phyloP scores from a whole-genome alignment of 192 early-diverging fungal genomes.

The Coemansia sp. region DNA sequence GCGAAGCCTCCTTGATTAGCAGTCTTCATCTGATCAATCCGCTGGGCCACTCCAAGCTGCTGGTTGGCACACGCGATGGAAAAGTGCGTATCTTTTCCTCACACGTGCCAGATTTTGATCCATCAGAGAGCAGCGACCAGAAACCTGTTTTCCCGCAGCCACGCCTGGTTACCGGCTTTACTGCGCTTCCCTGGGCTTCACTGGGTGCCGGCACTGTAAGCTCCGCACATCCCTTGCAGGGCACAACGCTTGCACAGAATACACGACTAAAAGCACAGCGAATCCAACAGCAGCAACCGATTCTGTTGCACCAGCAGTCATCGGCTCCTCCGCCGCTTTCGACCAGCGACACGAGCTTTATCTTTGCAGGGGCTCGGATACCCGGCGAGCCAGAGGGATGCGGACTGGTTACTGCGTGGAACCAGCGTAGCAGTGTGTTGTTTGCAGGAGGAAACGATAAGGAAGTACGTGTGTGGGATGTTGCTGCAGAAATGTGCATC shows the following conservation, averaged over 20 bases:
- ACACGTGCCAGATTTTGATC: constrained; percentile 43
- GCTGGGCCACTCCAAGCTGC: constrained; percentile 77
- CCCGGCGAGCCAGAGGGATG: constrained; percentile 4
- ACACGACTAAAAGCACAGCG: not conserved
- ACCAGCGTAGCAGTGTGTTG: constrained; percentile 43
- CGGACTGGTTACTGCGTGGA: constrained; percentile 48
- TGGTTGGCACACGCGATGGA: constrained; percentile 56
- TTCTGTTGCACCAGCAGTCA: not conserved
- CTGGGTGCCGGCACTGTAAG: not conserved
- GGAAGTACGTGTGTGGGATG: constrained; percentile 53
- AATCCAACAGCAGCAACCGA: not conserved
- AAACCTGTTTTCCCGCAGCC: constrained; percentile 34
- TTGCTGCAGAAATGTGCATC: constrained; percentile 46
- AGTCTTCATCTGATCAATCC: constrained; percentile 89
- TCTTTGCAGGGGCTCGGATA: not conserved
- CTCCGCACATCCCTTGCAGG: not conserved
- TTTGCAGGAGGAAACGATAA: constrained; percentile 45
- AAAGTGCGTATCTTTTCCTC: constrained; percentile 49
- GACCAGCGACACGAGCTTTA: not conserved
- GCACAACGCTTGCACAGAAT: constrained; percentile 1
- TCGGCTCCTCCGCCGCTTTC: not conserved
- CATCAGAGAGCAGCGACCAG: constrained; percentile 15
- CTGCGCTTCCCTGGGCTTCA: constrained; percentile 39
- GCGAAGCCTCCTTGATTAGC: constrained; percentile 54
- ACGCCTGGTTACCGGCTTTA: constrained; percentile 43